Evolutionary conservation across 768 basidiomycete genomes (phyloP), one percentile per base, ranked within the genome.

Genomic region (Russula dissimulans): DNA sequence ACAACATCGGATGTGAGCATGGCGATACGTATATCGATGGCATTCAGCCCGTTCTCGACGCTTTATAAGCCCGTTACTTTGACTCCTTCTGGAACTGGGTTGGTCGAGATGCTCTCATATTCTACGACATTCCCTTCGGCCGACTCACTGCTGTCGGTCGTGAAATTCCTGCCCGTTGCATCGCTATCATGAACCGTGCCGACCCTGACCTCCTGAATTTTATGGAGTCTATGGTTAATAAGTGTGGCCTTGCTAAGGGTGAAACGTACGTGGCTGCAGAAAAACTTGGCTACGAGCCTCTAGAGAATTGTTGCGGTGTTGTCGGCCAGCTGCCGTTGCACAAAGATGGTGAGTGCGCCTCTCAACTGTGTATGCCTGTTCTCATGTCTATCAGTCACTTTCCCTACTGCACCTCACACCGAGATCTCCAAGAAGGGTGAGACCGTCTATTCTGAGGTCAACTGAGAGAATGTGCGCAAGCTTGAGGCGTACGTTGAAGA

Each of bases 61-160:
- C 91, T 3, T 79, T 97, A 68, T 98, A 99, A 74, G 97, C 95
- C 12, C 90, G 97, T 48, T 94, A 89, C 70, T 98, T 99, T 78
- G 95, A 98, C 71, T 98, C 95, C 2, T 93, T 89, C 7, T 99
- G 95, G 97, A 99, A 99, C 71, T 99, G 97, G 97, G 95, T 89
- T 47, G 86, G 95, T 61, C 97, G 98, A 75, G 95, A 97, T 62
- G 92, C 94, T 17, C 78, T 26, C 22, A 26, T 26, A 26, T 26
- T 26, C 22, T 26, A 26, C 2, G 22, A 26, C 22, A 26, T 2
- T 98, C 31, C 77, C 67, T 93, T 94, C 66, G 97, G 97, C 50
- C 86, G 88, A 47, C 82, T 95, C 57, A 94, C 87, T 26, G 93
- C 92, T 17, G 90, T 97, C 65, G 94, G 97, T 69, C 89, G 93